phyloP scores from a whole-genome alignment of 495 filamentous ascomycete species.

The Penicillium maclennaniae region DNA sequence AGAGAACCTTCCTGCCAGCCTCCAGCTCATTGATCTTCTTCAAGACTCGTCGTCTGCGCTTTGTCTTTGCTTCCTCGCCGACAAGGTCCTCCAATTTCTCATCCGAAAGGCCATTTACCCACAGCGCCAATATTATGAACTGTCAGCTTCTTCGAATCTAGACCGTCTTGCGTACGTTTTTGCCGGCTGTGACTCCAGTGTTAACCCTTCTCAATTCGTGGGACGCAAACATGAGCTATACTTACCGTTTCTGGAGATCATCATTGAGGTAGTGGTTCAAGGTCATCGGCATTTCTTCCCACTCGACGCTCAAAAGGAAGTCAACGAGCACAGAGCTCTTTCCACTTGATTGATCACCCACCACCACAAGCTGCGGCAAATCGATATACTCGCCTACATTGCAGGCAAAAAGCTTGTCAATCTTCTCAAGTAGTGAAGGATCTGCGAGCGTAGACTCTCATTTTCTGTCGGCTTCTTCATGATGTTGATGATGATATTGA shows the following conservation, averaged over 20 bases:
- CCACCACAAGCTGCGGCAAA: constrained; percentile 40
- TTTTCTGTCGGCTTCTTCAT: background rate
- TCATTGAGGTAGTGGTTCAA: constrained; percentile 53
- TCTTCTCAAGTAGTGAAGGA: constrained; percentile 34
- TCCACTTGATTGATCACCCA: constrained; percentile 43
- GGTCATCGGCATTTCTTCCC: constrained; percentile 42
- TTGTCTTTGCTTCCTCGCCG: constrained; percentile 36
- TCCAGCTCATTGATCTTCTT: constrained; percentile 38
- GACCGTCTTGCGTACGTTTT: constrained; percentile 3
- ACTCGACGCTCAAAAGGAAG: constrained; percentile 50
- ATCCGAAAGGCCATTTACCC: constrained; percentile 30
- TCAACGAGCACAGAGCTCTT: constrained; percentile 42
- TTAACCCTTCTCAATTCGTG: background rate
- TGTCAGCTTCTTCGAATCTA: background rate
- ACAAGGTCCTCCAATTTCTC: constrained; percentile 44
- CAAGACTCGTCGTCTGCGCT: constrained; percentile 30
- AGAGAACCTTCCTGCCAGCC: background rate
- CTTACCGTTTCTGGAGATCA: constrained; percentile 41
- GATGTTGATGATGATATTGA: background rate
- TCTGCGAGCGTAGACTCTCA: constrained; percentile 20
- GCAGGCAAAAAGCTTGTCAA: constrained; percentile 42
- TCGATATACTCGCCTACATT: constrained; percentile 38
- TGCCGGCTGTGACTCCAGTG: constrained; percentile 10
- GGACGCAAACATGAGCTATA: background rate
- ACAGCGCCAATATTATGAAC: constrained; percentile 7